A percentile compares a stretch with the other conserved stretches of the same genome.
phyloP scores from a whole-genome alignment of 129 eudicot genomes.

The Chrysanthemum lavandulifolium region DNA sequence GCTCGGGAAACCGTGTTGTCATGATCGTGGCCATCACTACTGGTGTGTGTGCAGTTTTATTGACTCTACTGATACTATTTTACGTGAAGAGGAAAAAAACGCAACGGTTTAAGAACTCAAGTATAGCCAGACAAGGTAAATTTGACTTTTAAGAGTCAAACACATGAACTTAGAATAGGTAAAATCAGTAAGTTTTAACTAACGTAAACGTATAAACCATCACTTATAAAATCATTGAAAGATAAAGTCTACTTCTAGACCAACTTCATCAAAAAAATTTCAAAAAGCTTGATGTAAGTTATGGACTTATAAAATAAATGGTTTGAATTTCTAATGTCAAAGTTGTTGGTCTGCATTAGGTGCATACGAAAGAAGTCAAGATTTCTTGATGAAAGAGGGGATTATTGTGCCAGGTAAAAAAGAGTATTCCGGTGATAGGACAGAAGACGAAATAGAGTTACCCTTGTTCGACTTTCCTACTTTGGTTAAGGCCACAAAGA shows the following conservation, averaged over 20 bases:
- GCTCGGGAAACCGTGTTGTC: slow-evolving; percentile 33
- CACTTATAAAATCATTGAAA: too few species aligned
- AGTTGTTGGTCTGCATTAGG: slow-evolving; percentile 27
- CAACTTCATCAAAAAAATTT: too few species aligned
- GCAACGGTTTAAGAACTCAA: slow-evolving; percentile 9
- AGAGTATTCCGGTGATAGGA: slow-evolving; percentile 49
- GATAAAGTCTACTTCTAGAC: too few species aligned
- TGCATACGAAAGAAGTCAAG: slow-evolving; percentile 59
- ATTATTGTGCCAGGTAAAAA: slow-evolving; percentile 39
- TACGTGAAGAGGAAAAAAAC: slow-evolving; percentile 35
- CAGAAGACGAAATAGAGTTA: slow-evolving; percentile 55
- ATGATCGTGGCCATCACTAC: slow-evolving; percentile 35
- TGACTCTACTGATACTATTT: slow-evolving; percentile 26
- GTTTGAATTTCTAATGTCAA: background rate
- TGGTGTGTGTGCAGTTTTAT: slow-evolving; percentile 32
- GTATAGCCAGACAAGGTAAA: slow-evolving; percentile 29
- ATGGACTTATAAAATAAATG: too few species aligned
- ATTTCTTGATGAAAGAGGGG: slow-evolving; percentile 43
- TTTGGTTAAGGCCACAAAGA: slow-evolving; percentile 53
- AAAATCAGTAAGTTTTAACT: too few species aligned
- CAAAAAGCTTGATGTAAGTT: too few species aligned
- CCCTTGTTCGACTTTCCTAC: slow-evolving; percentile 60
- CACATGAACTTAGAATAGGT: background rate
- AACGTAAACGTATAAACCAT: too few species aligned
- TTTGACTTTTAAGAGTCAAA: slow-evolving; percentile 8